These are phyloP conservation scores for Arxiozyma slooffiae DNA, from an alignment of 1,139 yeast genomes.

Conservation along the genomic window DNA sequence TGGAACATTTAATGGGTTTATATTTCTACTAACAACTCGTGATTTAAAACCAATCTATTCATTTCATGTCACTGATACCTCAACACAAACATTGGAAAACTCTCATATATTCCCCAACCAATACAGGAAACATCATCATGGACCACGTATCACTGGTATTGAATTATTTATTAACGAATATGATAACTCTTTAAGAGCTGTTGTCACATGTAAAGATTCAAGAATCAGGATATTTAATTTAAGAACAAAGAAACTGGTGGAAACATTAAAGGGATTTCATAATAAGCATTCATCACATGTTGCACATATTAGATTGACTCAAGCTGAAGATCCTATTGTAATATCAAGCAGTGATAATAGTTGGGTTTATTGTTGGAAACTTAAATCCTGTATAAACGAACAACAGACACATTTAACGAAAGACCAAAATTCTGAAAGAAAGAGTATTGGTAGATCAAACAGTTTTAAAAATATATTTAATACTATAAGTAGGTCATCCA, in stretches of 20 bases:
- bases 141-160: constrained; percentile 47
- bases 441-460: constrained; percentile 41
- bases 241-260: constrained; percentile 47
- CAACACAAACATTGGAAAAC: constrained; percentile 13
- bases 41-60: constrained; percentile 48
- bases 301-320: constrained; percentile 35
- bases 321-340: constrained; percentile 19
- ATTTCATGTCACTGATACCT: constrained; percentile 42
- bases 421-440: neutral
- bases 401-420: constrained; percentile 1
- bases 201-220: constrained; percentile 74
- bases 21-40: constrained; percentile 53
- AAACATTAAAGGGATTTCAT: constrained; percentile 63
- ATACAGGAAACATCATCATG: constrained; percentile 20
- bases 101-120: constrained; percentile 4
- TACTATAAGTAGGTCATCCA: constrained; percentile 18
- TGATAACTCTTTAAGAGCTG: constrained; percentile 29
- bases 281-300: constrained; percentile 63
- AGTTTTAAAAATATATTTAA: constrained; percentile 60
- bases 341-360: constrained; percentile 40
- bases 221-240: constrained; percentile 57
- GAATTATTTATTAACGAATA: constrained; percentile 29
- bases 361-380: constrained; percentile 31
- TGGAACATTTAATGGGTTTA: constrained; percentile 76
- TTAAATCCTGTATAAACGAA: constrained; percentile 14